Base-by-base conservation (phyloP, 2,329 filamentous ascomycete species). In the Diaporthe nobilis region DNA sequence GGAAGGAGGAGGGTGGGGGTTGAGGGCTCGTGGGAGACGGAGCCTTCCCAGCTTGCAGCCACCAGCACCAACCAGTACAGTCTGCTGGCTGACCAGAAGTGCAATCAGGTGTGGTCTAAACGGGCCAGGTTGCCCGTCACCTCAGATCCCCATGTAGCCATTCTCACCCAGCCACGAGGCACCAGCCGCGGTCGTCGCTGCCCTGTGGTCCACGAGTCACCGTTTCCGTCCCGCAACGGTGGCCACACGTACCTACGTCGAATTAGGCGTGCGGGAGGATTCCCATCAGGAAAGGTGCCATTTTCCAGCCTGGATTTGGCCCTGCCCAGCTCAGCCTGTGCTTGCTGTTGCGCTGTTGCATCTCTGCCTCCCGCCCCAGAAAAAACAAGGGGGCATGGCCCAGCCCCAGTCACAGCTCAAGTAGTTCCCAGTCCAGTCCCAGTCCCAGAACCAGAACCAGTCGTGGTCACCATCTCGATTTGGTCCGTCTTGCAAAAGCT, bases 251-350 rank as follows among this genome's bases (percentile, higher is more conserved):
- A 22, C 47, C 65, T 28, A 68, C n/a, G 17, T 68, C 65, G 65
- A 28, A 37, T 68, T 53, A 15, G 65, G 65, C 31, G 65, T 42
- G 49, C 49, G 47, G 31, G 65, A 70, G 65, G 55, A 12, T 55
- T 70, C 65, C 65, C 65, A 70, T 70, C 65, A 34, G 65, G 65
- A 70, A 70, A 70, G 65, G 65, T 70, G 49, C 65, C 65, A 20
- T 55, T 51, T 42, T 42, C 42, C 61, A 49, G 44, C 61, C 61
- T 67, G 42, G 42, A 67, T 49, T 49, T 31, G 61, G 61, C 39
- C 39, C 39, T 47, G 39, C 42, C 42, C 42, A n/a, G 42, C 61
- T 34, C 60, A 47, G 60, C 44, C 42, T 34, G 42, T 34, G 28
- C 42, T 13, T 53, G 31, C 31, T 68, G 44, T 51, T 68, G 63